Conservation (phyloP, 306 rosid genomes). For the Acacia crassicarpa region DNA sequence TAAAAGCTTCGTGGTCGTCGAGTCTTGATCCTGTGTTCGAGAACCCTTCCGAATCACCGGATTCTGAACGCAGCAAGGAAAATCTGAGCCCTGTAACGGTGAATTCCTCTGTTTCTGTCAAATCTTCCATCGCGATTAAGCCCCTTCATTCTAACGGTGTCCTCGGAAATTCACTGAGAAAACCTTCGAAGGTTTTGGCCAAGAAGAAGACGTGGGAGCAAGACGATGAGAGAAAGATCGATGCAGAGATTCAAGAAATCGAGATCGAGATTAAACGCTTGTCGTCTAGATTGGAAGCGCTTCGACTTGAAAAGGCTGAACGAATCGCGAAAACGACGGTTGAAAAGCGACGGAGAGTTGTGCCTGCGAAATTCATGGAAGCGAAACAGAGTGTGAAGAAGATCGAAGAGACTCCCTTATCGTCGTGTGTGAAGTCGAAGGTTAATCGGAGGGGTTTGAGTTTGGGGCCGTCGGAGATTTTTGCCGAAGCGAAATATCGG, state of each 20-base stretch:
- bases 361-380: conserved; percentile 58
- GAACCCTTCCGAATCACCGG: conserved; percentile 34
- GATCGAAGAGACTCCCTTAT: conserved; percentile 30
- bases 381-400: conserved; percentile 44
- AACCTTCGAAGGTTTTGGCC: conserved; percentile 31
- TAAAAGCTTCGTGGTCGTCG: conserved; percentile 53
- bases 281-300: conserved; percentile 47
- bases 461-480: conserved; percentile 78
- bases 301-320: conserved; percentile 49
- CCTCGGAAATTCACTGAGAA: conserved; percentile 37
- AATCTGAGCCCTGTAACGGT: conserved; percentile 47
- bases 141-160: conserved; percentile 35
- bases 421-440: conserved; percentile 41
- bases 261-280: conserved; percentile 55
- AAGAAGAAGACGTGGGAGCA: conserved; percentile 12
- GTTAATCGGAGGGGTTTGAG: conserved; percentile 62
- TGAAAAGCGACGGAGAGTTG: conserved; percentile 52
- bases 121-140: conserved; percentile 38
- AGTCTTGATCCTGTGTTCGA: conserved; percentile 20
- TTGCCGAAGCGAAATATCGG: conserved; percentile 39
- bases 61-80: conserved; percentile 60
- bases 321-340: conserved; percentile 34
- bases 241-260: conserved; percentile 55
- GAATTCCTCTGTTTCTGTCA: conserved; percentile 40
- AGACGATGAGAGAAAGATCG: conserved; percentile 45